Evolutionary conservation across 208 protist genomes (phyloP).

Genomic region (Spironucleus salmonicida): DNA sequence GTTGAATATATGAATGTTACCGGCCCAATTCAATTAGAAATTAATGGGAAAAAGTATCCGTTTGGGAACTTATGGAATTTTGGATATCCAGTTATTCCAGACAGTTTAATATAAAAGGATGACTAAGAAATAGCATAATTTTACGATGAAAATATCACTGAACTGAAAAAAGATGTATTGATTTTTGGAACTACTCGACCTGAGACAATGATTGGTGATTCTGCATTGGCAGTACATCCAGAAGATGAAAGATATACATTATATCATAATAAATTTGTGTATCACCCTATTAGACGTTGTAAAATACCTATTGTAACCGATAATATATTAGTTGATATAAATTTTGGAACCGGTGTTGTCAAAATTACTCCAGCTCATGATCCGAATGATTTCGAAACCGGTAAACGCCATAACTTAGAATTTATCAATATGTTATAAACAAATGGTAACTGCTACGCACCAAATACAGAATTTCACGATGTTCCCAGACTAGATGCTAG

Average conservation of each 20-base stretch:
- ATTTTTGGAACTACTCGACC: conserved; percentile 71
- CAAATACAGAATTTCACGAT: conserved; percentile 59
- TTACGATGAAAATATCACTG: not conserved
- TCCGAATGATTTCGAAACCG: conserved; percentile 93
- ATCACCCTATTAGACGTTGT: conserved; percentile 76
- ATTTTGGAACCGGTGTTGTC: conserved; percentile 76
- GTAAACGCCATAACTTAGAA: conserved; percentile 74
- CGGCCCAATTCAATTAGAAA: conserved; percentile 30
- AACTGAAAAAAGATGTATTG: conserved; percentile 49
- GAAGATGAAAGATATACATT: conserved; percentile 82
- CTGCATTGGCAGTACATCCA: conserved; percentile 83
- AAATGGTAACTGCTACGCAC: conserved; percentile 56
- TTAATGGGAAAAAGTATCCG: not conserved
- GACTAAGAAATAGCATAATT: not conserved
- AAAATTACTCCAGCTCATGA: conserved; percentile 99
- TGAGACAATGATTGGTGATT: conserved; percentile 97
- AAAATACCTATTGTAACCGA: conserved; percentile 86
- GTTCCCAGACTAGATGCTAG: conserved; percentile 79
- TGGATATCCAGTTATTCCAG: conserved; percentile 17
- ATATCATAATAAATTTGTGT: conserved; percentile 54
- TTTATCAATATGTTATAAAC: conserved; percentile 78
- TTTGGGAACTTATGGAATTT: conserved; percentile 38
- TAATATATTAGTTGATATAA: conserved; percentile 78
- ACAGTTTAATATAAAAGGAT: not conserved
- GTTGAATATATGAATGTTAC: conserved; percentile 71